A percentile compares a stretch with the other conserved stretches of the same genome.
Conservation (phyloP, 2,329 filamentous ascomycete genomes). For the Escovopsis weberi region DNA sequence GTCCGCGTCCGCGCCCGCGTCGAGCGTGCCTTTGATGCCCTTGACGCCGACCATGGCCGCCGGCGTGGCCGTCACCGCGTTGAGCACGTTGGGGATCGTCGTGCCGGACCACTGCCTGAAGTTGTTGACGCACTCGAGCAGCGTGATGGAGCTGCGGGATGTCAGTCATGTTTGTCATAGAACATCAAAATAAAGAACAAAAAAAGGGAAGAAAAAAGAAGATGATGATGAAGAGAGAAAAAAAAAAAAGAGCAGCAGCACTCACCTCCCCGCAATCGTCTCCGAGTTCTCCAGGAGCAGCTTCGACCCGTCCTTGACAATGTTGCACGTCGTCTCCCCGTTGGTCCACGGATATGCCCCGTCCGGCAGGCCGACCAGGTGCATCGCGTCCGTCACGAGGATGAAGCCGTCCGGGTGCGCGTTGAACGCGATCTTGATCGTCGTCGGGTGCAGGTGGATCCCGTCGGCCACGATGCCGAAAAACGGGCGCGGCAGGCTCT, state of each 20-base stretch:
- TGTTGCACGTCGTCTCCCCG: slow-evolving; percentile 39
- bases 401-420: slow-evolving; percentile 75
- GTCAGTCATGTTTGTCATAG: slow-evolving; percentile 3
- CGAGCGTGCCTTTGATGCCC: slow-evolving; percentile 50
- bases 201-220: too few species aligned
- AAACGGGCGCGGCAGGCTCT: slow-evolving; percentile 48
- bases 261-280: slow-evolving; percentile 62
- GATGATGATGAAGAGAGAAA: too few species aligned
- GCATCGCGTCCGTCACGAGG: slow-evolving; percentile 87
- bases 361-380: slow-evolving; percentile 69
- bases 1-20: slow-evolving; percentile 51
- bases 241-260: slow-evolving; percentile 7
- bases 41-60: slow-evolving; percentile 60
- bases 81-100: slow-evolving; percentile 51
- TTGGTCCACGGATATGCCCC: slow-evolving; percentile 82
- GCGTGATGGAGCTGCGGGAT: slow-evolving; percentile 42
- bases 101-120: slow-evolving; percentile 63
- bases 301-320: slow-evolving; percentile 56
- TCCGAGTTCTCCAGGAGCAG: slow-evolving; percentile 66
- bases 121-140: slow-evolving; percentile 74
- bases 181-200: neutral
- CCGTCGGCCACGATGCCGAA: slow-evolving; percentile 88
- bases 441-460: slow-evolving; percentile 77
- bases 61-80: slow-evolving; percentile 61
- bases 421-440: slow-evolving; percentile 78